phyloP scores from a whole-genome alignment of 805 yeast species.

The Teunomyces funiuensis region DNA sequence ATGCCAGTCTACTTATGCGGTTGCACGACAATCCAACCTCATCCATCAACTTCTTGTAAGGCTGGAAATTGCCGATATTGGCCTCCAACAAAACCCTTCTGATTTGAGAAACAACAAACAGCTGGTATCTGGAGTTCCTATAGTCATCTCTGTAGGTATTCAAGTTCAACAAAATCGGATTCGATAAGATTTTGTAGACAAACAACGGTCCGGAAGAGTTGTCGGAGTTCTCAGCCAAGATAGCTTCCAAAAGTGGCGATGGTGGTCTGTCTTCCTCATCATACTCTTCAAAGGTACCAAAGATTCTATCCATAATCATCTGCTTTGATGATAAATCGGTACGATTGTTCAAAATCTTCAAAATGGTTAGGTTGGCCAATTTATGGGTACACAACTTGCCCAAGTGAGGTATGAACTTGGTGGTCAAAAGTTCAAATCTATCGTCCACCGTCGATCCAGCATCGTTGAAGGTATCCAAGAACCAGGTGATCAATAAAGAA shows the following conservation, averaged over 20 bases:
- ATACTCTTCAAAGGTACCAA: constrained; percentile 46
- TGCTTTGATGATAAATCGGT: constrained; percentile 62
- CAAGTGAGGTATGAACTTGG: constrained; percentile 60
- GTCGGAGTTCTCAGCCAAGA: constrained; percentile 65
- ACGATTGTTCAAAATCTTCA: constrained; percentile 74
- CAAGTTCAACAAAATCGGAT: constrained; percentile 52
- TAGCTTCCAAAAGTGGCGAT: constrained; percentile 50
- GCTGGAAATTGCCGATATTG: constrained; percentile 58
- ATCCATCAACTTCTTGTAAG: constrained; percentile 83
- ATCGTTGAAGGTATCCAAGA: constrained; percentile 66
- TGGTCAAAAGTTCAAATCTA: constrained; percentile 65
- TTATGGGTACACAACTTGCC: constrained; percentile 72
- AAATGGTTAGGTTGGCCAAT: constrained; percentile 76
- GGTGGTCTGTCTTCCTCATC: constrained; percentile 29
- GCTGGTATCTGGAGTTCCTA: constrained; percentile 40
- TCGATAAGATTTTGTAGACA: constrained; percentile 73
- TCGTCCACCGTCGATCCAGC: constrained; percentile 38
- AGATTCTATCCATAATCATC: constrained; percentile 61
- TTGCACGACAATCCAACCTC: constrained; percentile 73
- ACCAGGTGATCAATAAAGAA: constrained; percentile 88
- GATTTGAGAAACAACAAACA: constrained; percentile 59
- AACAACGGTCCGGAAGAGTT: constrained; percentile 55
- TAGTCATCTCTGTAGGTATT: constrained; percentile 15
- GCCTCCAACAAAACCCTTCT: constrained; percentile 61
- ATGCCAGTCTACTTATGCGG: constrained; percentile 28